Base-by-base conservation (phyloP, 306 rosid genomes). In the Pueraria montana region DNA sequence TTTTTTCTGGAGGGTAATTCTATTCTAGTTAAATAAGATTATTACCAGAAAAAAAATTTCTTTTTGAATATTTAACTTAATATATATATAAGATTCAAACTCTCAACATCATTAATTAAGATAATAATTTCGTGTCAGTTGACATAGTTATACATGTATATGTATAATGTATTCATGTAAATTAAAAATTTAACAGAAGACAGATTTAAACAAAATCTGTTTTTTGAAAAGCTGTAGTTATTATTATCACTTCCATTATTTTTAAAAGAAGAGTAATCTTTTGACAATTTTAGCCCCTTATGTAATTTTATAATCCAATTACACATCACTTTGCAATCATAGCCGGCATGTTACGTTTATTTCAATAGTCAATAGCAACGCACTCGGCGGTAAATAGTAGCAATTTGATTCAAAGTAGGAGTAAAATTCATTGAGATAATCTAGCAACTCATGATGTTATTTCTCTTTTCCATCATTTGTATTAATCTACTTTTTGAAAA, bases 391-490 rank as follows among this genome's bases (percentile, higher is more conserved):
- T 58, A 71, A 42, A 70, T 65, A 65, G 38, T 82, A 24, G 48
- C 32, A 40, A 78, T 52, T 63, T 64, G 55, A 63, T 72, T 52
- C 13, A 72, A 84, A 64, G 42, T 74, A 53, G 12, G 64, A 43
- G 56, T 23, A 73, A 55, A 6, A 30, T 52, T 79, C 55, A 73
- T 56, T 46, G 48, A 56, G 59, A 80, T 74, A 69, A 73, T 43
- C 52, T 74, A 38, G 55, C 32, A 79, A 55, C 61, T 46, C 17
- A 80, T 66, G 59, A 84, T 80, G 72, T 36, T 23, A 11, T 84
- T 58, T 56, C 50, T 27, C 65, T 24, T 84, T 84, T 58, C 61
- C 81, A 84, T 84, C 81, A 74, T 84, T 84, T n/a, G 32, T 45
- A 46, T 56, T 59, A 32, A 46, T 74, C 52, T n/a, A 55, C 84